phyloP scores from a whole-genome alignment of 441 rosid species.

The Capsella rubella region DNA sequence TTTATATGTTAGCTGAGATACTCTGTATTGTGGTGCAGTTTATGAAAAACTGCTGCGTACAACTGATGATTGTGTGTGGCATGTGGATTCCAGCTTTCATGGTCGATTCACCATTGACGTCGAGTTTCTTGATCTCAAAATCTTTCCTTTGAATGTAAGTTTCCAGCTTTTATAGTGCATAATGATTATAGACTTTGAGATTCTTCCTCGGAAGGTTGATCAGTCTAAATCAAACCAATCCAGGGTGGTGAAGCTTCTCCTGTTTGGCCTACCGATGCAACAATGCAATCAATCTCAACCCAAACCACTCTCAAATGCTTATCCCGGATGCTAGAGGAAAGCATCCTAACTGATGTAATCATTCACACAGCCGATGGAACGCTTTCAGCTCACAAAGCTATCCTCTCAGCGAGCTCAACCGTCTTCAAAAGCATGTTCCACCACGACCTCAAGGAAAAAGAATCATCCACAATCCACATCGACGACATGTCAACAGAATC shows the following conservation, averaged over 20 bases:
- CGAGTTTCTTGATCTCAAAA: slow-evolving; percentile 87
- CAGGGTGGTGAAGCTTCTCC: slow-evolving; percentile 78
- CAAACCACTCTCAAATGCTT: slow-evolving; percentile 74
- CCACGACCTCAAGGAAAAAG: slow-evolving; percentile 89
- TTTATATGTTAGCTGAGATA: neutral
- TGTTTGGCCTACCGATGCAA: slow-evolving; percentile 75
- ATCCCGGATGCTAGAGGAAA: slow-evolving; percentile 86
- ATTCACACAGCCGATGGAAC: slow-evolving; percentile 82
- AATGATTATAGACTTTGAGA: neutral
- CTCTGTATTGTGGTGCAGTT: slow-evolving; percentile 54
- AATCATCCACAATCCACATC: slow-evolving; percentile 77
- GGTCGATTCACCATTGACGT: slow-evolving; percentile 88
- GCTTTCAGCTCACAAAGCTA: slow-evolving; percentile 81
- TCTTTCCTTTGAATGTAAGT: slow-evolving; percentile 71
- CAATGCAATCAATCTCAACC: slow-evolving; percentile 64
- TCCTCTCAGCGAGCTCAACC: slow-evolving; percentile 85
- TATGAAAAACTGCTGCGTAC: slow-evolving; percentile 73
- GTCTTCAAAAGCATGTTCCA: slow-evolving; percentile 93
- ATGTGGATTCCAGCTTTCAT: slow-evolving; percentile 65
- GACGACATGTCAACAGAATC: slow-evolving; percentile 85
- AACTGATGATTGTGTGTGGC: slow-evolving; percentile 83
- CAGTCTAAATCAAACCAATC: neutral
- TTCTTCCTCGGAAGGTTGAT: neutral
- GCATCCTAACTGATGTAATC: slow-evolving; percentile 72
- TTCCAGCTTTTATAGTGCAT: neutral